Evolutionary conservation across 352 stramenopile species (phyloP), one percentile per base, ranked within the genome.

Genomic region (Pythium diclinum): DNA sequence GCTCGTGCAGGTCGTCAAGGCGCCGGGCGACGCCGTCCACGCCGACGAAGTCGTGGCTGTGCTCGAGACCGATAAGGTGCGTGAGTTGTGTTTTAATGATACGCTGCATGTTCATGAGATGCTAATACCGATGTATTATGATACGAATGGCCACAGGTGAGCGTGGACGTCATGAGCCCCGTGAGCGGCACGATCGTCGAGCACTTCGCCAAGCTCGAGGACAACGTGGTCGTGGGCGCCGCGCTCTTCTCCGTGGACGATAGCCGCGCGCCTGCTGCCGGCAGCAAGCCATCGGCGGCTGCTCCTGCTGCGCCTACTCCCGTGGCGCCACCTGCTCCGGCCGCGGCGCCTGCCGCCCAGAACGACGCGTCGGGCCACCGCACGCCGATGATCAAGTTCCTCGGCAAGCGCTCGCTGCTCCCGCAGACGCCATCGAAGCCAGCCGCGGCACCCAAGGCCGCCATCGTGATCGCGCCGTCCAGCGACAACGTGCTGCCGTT

Each of bases 41-140:
- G 85, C 87, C 28, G 97, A 99, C 79, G 97, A 99, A 51, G 96
- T 99, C 33, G 91, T 99, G 13, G 85, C 97, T n/a, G 88, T 99
- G 52, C 83, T 99, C 28, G 97, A 99, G 84, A 99, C 97, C 1
- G 97, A 99, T 74, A 99, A 99, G 84, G 97, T 99, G 16, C 71
- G 77, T 47, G 9, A 16, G 3, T 8, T 17, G 33, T 49, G 17
- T 33, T 23, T 16, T 23, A 32, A 11, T 6, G 10, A 21, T 56
- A 16, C 8, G 48, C 11, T 54, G 8, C n/a, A 54, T 32, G 19
- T 9, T 4, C 25, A 17, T 33, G 21, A 55, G 21, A 32, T 9
- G 14, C 25, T 34, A 33, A 28, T 30, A 19, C 4, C 11, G n/a
- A 14, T 55, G 11, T 14, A 9, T n/a, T 32, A 4, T 56, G 38